phyloP scores from a whole-genome alignment of 371 early-diverging fungal species.

The Massospora cicadina region DNA sequence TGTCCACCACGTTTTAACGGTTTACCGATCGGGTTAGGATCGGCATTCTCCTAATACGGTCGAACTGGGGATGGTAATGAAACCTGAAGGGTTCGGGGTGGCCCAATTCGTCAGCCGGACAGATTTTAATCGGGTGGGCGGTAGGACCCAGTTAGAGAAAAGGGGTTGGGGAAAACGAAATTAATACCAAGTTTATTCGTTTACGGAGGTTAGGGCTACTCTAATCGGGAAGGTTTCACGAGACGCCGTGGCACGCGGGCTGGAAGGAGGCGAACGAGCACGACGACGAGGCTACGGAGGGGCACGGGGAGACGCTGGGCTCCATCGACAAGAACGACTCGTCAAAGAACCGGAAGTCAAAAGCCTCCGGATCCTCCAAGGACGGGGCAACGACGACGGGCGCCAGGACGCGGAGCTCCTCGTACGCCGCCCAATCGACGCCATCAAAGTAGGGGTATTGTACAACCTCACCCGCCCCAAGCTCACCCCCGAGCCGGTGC shows the following conservation, averaged over 20 bases:
- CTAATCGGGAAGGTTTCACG: too few relatives aligned
- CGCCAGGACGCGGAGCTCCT: constrained; percentile 27
- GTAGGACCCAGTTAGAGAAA: too few relatives aligned
- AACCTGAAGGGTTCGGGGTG: too few relatives aligned
- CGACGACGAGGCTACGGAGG: neutral
- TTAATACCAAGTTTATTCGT: too few relatives aligned
- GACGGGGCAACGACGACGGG: constrained; percentile 31
- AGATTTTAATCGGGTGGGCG: too few relatives aligned
- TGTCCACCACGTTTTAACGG: too few relatives aligned
- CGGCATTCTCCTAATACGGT: too few relatives aligned
- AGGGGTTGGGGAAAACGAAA: too few relatives aligned
- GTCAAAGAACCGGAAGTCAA: neutral
- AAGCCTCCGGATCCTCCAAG: neutral
- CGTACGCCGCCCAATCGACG: constrained; percentile 35
- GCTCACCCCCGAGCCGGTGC: constrained; percentile 32
- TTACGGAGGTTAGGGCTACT: too few relatives aligned
- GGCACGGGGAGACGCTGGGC: neutral
- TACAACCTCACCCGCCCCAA: constrained; percentile 32
- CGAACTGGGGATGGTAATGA: too few relatives aligned
- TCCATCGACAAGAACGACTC: neutral
- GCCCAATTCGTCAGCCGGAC: too few relatives aligned
- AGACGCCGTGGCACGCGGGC: neutral
- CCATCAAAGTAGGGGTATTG: constrained; percentile 37
- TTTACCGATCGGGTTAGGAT: too few relatives aligned
- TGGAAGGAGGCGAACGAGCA: neutral